Evolutionary conservation across 225 moss, liverwort and hornwort species (phyloP).

Genomic region (Lunularia cruciata): DNA sequence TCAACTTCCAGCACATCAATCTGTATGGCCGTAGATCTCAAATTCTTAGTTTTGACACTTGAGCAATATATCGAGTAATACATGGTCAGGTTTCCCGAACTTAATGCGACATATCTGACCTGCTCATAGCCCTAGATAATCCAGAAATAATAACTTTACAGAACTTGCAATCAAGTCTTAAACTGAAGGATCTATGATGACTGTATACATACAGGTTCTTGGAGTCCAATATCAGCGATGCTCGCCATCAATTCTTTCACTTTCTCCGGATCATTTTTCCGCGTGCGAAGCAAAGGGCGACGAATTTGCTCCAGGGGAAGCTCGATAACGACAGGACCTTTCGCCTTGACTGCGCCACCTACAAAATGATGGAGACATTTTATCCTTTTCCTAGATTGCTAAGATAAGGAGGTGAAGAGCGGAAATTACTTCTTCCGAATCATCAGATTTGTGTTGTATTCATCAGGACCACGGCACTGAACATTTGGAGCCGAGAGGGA

Average conservation of each 20-base stretch:
- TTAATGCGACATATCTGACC: too few species aligned
- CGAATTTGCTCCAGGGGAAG: conserved; percentile 82
- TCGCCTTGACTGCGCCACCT: conserved; percentile 36
- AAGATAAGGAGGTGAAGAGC: neutral
- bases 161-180: neutral
- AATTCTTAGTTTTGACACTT: neutral
- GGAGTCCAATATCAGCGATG: conserved; percentile 89
- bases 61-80: too few species aligned
- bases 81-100: too few species aligned
- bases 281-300: conserved; percentile 77
- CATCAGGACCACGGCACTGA: neutral
- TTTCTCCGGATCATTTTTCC: conserved; percentile 86
- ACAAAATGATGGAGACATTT: neutral
- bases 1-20: conserved; percentile 95
- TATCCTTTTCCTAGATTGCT: neutral
- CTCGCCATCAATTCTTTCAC: conserved; percentile 90
- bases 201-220: conserved; percentile 70
- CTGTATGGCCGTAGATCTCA: conserved; percentile 34
- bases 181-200: neutral
- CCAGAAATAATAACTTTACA: neutral
- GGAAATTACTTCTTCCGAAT: too few species aligned
- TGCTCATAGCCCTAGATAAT: neutral
- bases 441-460: too few species aligned
- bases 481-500: neutral
- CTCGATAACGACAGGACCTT: conserved; percentile 72